Percentiles rank a stretch among this genome's conserved stretches.
Conservation (phyloP, 768 basidiomycete species). For the Candolleomyces aberdarensis region DNA sequence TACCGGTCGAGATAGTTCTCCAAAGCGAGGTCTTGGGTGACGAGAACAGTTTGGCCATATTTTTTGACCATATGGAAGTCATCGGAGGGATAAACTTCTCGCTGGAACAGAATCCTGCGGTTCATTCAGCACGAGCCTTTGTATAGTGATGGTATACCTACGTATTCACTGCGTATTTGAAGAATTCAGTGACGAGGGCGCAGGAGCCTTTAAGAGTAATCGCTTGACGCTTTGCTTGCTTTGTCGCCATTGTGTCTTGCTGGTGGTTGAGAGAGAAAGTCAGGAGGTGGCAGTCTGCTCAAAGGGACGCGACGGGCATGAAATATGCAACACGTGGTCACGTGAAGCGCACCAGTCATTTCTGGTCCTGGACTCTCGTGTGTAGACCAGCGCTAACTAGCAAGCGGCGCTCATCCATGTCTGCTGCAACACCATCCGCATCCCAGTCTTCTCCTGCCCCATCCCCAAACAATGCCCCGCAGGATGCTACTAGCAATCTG, state of each 20-base stretch:
- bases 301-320: slow-evolving; percentile 13
- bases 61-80: slow-evolving; percentile 99
- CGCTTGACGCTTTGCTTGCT: slow-evolving; percentile 61
- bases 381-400: not conserved
- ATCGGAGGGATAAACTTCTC: slow-evolving; percentile 95
- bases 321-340: slow-evolving; percentile 27
- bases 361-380: not conserved
- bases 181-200: slow-evolving; percentile 93
- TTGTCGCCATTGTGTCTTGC: slow-evolving; percentile 34
- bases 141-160: slow-evolving; percentile 32
- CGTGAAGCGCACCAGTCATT: slow-evolving; percentile 17
- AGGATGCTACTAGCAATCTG: slow-evolving; percentile 31
- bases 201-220: slow-evolving; percentile 97
- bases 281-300: slow-evolving; percentile 6
- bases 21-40: slow-evolving; percentile 89
- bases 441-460: slow-evolving; percentile 46
- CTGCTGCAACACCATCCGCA: slow-evolving; percentile 46
- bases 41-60: slow-evolving; percentile 93
- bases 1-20: slow-evolving; percentile 91
- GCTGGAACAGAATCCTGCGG: slow-evolving; percentile 87
- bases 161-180: slow-evolving; percentile 99
- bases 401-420: slow-evolving; percentile 27
- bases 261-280: slow-evolving; percentile 8
- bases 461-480: slow-evolving; percentile 41
- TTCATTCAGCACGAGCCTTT: slow-evolving; percentile 6